Evolutionary conservation across 2,329 filamentous ascomycete genomes (phyloP).

Genomic region (Arthrobotrys musiformis): DNA sequence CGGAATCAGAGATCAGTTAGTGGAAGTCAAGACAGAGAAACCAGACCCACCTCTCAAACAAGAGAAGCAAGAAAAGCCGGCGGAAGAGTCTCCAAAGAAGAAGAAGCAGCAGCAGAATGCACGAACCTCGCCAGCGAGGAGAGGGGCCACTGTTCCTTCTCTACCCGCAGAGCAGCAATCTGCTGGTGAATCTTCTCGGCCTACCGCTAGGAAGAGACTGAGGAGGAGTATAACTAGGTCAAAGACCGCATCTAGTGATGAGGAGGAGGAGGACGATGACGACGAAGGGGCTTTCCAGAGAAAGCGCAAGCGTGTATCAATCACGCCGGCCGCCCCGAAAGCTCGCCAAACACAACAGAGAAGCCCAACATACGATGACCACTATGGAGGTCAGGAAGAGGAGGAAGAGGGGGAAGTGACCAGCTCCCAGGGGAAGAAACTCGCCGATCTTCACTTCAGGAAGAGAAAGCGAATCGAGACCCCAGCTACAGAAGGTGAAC

Average conservation of each 20-base stretch:
- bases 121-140: background rate
- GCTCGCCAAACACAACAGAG: background rate
- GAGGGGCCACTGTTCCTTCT: background rate
- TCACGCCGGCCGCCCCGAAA: background rate
- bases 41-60: background rate
- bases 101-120: background rate
- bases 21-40: background rate
- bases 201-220: background rate
- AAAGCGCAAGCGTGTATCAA: background rate
- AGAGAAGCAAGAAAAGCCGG: background rate
- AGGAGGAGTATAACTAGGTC: background rate
- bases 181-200: background rate
- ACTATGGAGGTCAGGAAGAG: background rate
- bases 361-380: background rate
- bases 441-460: slow-evolving; percentile 1
- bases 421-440: background rate
- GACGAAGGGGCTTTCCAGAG: slow-evolving; percentile 25
- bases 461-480: slow-evolving; percentile 1
- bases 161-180: background rate
- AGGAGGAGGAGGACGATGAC: no score
- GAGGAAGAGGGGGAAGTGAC: background rate
- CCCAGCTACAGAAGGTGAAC: background rate
- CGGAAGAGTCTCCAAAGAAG: background rate
- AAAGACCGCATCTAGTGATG: background rate
- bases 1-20: background rate